Percentiles rank a stretch among this genome's conserved stretches.
phyloP scores from a whole-genome alignment of 2,329 filamentous ascomycete genomes.

The Aquanectria penicillioides region DNA sequence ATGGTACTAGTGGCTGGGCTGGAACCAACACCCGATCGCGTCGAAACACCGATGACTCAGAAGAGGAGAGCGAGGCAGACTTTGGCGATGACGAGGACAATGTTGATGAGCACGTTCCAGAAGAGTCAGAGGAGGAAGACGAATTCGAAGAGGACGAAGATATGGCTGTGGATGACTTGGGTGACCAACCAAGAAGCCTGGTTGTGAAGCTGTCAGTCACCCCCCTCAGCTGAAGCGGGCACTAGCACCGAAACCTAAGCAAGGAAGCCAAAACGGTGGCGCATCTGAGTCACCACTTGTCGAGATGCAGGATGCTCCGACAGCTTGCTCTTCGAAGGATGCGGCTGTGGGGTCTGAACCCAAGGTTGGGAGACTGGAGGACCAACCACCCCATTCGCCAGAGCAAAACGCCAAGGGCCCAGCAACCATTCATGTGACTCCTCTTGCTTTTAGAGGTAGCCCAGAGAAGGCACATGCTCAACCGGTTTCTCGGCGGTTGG shows the following conservation, averaged over 20 bases:
- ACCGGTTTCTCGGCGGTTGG: constrained; percentile 43
- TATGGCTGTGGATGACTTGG: constrained; percentile 64
- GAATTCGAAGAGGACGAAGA: constrained; percentile 66
- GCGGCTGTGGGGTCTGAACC: too few species aligned
- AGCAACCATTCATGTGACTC: constrained; percentile 50
- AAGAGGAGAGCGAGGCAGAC: constrained; percentile 79
- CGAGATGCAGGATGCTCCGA: constrained; percentile 42
- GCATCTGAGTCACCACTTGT: constrained; percentile 26
- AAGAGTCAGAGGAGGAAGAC: constrained; percentile 68
- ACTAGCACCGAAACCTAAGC: constrained; percentile 37
- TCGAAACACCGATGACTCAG: constrained; percentile 58
- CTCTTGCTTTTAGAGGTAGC: constrained; percentile 69
- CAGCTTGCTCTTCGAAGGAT: constrained; percentile 1
- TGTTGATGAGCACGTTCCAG: constrained; percentile 72
- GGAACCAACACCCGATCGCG: constrained; percentile 46
- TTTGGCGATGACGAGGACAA: constrained; percentile 81
- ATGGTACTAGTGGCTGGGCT: constrained; percentile 61
- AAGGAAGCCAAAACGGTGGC: constrained; percentile 25
- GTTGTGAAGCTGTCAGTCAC: constrained; percentile 77
- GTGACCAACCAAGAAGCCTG: constrained; percentile 66
- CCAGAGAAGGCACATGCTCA: constrained; percentile 64
- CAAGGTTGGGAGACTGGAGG: constrained; percentile 2
- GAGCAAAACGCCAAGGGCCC: constrained; percentile 35
- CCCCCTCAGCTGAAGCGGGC: constrained; percentile 49
- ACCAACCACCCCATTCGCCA: constrained; percentile 20